Evolutionary conservation across 768 basidiomycete species (phyloP).

Genomic region (Tubosaeta sp.): DNA sequence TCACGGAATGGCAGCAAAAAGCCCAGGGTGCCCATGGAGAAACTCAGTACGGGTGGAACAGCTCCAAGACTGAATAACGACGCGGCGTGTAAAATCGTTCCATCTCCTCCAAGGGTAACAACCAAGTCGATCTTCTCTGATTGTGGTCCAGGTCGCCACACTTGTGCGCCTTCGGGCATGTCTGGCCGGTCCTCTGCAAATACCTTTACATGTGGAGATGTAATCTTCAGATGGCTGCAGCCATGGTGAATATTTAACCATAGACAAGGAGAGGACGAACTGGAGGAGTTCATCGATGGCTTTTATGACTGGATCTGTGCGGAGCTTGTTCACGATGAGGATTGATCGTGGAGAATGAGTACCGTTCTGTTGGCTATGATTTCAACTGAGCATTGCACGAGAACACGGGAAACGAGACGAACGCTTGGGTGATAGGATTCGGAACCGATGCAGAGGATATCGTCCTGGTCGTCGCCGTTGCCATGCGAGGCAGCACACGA

Average conservation of each 20-base stretch:
- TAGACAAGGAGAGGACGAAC: conserved; percentile 36
- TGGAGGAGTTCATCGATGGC: conserved; percentile 72
- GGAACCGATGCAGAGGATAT: conserved; percentile 14
- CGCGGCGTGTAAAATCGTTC: conserved; percentile 91
- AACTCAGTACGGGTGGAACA: conserved; percentile 77
- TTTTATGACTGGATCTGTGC: conserved; percentile 71
- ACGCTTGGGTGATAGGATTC: conserved; percentile 13
- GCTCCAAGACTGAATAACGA: conserved; percentile 87
- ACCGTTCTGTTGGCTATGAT: conserved; percentile 21
- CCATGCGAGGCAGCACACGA: neutral
- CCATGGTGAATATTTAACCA: neutral
- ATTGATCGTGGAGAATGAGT: conserved; percentile 53
- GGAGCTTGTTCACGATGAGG: conserved; percentile 76
- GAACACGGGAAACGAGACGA: conserved; percentile 11
- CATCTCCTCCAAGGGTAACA: conserved; percentile 91
- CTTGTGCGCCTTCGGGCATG: conserved; percentile 58
- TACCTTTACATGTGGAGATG: conserved; percentile 58
- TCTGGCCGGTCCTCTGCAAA: conserved; percentile 65
- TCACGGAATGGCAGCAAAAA: conserved; percentile 92
- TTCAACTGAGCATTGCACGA: conserved; percentile 23
- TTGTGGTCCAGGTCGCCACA: conserved; percentile 54
- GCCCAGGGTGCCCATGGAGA: conserved; percentile 78
- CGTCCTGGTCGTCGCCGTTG: conserved; percentile 1
- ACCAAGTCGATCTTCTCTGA: conserved; percentile 76
- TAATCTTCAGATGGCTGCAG: conserved; percentile 51